phyloP scores from a whole-genome alignment of 1,284 basidiomycete genomes.

The Thelephora terrestris region DNA sequence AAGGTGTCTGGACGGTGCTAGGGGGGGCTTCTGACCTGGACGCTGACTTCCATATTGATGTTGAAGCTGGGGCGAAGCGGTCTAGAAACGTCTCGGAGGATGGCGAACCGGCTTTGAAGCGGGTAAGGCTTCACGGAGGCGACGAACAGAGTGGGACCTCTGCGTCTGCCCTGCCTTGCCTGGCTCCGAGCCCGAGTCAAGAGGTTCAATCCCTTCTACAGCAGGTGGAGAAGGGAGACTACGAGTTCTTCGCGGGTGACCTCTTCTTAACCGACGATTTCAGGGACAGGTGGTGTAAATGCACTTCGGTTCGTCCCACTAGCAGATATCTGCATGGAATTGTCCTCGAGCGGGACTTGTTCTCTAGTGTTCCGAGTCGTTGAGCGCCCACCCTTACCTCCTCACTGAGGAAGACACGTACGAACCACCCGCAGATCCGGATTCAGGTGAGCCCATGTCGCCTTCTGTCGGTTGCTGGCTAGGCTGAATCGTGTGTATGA shows the following conservation, averaged over 20 bases:
- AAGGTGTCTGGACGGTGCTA: too few species aligned
- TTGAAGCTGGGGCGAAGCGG: slow-evolving; percentile 36
- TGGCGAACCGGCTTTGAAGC: slow-evolving; percentile 37
- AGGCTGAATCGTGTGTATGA: not conserved
- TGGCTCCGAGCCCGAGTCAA: slow-evolving; percentile 38
- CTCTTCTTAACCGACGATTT: slow-evolving; percentile 64
- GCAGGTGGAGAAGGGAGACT: not conserved
- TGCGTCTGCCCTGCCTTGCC: slow-evolving; percentile 27
- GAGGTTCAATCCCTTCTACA: slow-evolving; percentile 32
- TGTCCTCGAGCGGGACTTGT: slow-evolving; percentile 3
- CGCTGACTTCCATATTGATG: slow-evolving; percentile 11
- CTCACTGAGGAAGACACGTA: slow-evolving; percentile 74
- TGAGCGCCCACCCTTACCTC: slow-evolving; percentile 45
- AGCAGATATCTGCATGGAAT: slow-evolving; percentile 1
- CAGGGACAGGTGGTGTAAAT: slow-evolving; percentile 66
- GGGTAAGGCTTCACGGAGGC: slow-evolving; percentile 24
- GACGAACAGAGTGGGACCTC: slow-evolving; percentile 10
- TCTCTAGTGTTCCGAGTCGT: slow-evolving; percentile 15
- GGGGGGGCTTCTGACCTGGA: slow-evolving; percentile 11
- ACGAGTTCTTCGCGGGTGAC: slow-evolving; percentile 43
- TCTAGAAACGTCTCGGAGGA: slow-evolving; percentile 29
- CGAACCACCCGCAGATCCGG: slow-evolving; percentile 73
- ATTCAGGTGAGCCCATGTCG: slow-evolving; percentile 41
- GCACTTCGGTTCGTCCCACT: slow-evolving; percentile 36
- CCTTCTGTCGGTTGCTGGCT: not conserved